phyloP scores from a whole-genome alignment of 768 basidiomycete genomes.

The Gloeopeniophorella convolvens region DNA sequence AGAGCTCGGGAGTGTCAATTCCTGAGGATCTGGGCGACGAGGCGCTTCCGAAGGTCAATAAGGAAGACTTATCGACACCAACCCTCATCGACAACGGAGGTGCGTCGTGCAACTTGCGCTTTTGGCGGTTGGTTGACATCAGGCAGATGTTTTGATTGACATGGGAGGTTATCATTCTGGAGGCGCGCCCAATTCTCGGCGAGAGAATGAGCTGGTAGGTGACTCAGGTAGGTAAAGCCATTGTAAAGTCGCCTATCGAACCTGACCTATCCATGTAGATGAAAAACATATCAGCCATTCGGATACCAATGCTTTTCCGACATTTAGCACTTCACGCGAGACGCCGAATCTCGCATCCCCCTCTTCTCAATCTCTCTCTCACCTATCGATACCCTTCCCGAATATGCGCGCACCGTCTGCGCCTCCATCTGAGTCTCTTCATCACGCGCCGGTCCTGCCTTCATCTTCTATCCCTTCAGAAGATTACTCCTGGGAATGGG shows the following conservation, averaged over 20 bases:
- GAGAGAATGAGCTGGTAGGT: neutral
- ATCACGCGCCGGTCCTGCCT: constrained; percentile 5
- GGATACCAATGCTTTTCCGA: too few relatives aligned
- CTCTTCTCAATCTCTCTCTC: constrained; percentile 22
- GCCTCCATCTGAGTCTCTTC: constrained; percentile 45
- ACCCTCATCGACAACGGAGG: constrained; percentile 31
- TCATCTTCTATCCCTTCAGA: constrained; percentile 29
- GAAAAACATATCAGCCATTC: too few relatives aligned
- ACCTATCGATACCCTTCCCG: constrained; percentile 33
- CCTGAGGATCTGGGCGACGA: constrained; percentile 37
- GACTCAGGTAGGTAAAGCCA: constrained; percentile 4
- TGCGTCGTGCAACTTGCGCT: neutral
- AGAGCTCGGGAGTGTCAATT: constrained; percentile 12
- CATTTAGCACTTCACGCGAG: too few relatives aligned
- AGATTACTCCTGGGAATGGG: constrained; percentile 95
- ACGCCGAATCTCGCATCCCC: neutral
- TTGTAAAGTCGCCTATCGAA: too few relatives aligned
- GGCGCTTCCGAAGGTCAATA: constrained; percentile 38
- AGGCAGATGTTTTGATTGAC: constrained; percentile 70
- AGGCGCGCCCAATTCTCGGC: neutral
- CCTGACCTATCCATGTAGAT: too few relatives aligned
- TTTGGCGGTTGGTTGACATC: neutral
- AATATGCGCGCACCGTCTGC: constrained; percentile 49
- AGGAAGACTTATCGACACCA: constrained; percentile 41
- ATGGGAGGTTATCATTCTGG: constrained; percentile 72